Evolutionary conservation across 805 yeast species (phyloP).

Genomic region (Yarrowia sp.): DNA sequence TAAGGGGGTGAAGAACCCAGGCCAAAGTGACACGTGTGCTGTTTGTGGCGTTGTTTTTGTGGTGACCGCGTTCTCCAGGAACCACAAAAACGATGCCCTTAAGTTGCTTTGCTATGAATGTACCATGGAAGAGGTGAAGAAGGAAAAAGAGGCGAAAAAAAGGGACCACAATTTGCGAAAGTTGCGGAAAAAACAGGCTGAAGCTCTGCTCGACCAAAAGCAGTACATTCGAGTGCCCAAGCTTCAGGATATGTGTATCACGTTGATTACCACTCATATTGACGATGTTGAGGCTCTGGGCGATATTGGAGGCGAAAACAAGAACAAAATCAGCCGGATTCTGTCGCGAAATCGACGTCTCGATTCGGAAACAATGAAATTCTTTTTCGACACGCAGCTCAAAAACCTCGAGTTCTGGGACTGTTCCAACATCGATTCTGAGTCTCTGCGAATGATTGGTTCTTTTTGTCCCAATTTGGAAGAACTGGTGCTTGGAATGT

Average conservation of each 20-base stretch:
- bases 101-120: slow-evolving; percentile 62
- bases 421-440: slow-evolving; percentile 78
- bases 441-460: slow-evolving; percentile 71
- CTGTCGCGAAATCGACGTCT: slow-evolving; percentile 83
- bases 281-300: slow-evolving; percentile 82
- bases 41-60: slow-evolving; percentile 66
- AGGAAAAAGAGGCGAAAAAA: slow-evolving; percentile 56
- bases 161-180: slow-evolving; percentile 69
- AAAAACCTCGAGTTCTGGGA: slow-evolving; percentile 82
- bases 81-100: slow-evolving; percentile 58
- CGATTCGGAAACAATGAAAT: slow-evolving; percentile 69
- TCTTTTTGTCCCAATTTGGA: slow-evolving; percentile 78
- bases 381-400: slow-evolving; percentile 71
- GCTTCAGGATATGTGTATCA: slow-evolving; percentile 83
- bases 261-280: slow-evolving; percentile 67
- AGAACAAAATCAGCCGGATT: slow-evolving; percentile 75
- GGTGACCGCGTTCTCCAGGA: slow-evolving; percentile 70
- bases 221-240: slow-evolving; percentile 65
- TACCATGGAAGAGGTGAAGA: slow-evolving; percentile 51
- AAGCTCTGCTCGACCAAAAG: slow-evolving; percentile 77
- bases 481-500: slow-evolving; percentile 77
- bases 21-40: slow-evolving; percentile 51
- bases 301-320: slow-evolving; percentile 78
- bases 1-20: slow-evolving; percentile 42
- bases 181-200: slow-evolving; percentile 79